Evolutionary conservation across 768 basidiomycete genomes (phyloP).

Genomic region (Lentinula raphanica): DNA sequence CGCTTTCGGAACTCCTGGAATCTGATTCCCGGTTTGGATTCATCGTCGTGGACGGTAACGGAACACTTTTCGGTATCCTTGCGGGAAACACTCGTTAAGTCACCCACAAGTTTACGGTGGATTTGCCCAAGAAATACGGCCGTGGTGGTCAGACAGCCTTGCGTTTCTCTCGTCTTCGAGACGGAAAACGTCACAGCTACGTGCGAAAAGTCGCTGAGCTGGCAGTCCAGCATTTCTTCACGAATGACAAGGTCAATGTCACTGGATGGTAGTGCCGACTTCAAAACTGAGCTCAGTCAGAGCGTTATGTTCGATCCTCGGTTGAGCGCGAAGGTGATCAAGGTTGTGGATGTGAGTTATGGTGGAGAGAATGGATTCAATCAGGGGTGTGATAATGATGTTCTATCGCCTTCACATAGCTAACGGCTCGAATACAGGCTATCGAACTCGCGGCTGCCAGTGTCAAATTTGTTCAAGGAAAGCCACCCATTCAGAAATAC

Average conservation of each 20-base stretch:
- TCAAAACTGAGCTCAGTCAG: slow-evolving; percentile 96
- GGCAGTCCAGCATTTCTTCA: slow-evolving; percentile 97
- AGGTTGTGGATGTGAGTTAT: slow-evolving; percentile 97
- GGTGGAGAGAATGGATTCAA: slow-evolving; percentile 99
- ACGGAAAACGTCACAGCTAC: slow-evolving; percentile 99
- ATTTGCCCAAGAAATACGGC: slow-evolving; percentile 98
- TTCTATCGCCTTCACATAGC: neutral
- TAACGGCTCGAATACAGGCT: slow-evolving; percentile 47
- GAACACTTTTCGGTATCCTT: slow-evolving; percentile 91
- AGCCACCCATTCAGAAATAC: slow-evolving; percentile 94
- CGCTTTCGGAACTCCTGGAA: slow-evolving; percentile 92
- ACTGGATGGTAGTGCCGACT: slow-evolving; percentile 94
- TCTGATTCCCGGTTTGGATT: slow-evolving; percentile 98
- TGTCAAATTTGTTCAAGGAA: slow-evolving; percentile 99
- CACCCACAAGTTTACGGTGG: slow-evolving; percentile 97
- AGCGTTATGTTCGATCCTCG: slow-evolving; percentile 94
- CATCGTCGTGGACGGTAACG: slow-evolving; percentile 99
- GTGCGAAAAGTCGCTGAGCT: slow-evolving; percentile 97
- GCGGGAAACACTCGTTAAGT: slow-evolving; percentile 97
- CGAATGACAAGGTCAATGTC: slow-evolving; percentile 97
- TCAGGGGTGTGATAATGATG: slow-evolving; percentile 64
- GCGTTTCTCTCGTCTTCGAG: slow-evolving; percentile 98
- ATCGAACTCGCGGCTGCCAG: slow-evolving; percentile 96
- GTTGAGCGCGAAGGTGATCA: slow-evolving; percentile 88
- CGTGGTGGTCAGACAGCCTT: slow-evolving; percentile 99